Evolutionary conservation across 2,329 filamentous ascomycete genomes (phyloP).

Genomic region (Daldinia sp.): DNA sequence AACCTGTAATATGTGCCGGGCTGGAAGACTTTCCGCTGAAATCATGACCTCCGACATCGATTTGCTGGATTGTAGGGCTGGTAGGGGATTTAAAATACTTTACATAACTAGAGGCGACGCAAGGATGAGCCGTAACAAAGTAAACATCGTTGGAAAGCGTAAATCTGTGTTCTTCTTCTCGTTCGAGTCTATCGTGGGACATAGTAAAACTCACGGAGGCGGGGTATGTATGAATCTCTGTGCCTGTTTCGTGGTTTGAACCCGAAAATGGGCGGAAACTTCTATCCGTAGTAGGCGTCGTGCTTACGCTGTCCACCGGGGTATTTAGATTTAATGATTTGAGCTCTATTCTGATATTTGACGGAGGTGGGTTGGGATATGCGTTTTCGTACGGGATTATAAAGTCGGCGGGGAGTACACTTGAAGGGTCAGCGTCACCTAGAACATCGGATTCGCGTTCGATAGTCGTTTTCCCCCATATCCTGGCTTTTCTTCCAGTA

Average conservation of each 20-base stretch:
- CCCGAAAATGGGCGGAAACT: conserved; percentile 56
- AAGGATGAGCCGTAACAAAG: conserved; percentile 76
- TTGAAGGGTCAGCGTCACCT: conserved; percentile 66
- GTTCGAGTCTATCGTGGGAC: conserved; percentile 56
- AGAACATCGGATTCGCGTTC: conserved; percentile 72
- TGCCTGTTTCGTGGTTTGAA: conserved; percentile 46
- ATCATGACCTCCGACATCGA: conserved; percentile 63
- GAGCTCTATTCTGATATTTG: conserved; percentile 62
- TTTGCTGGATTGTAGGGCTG: conserved; percentile 70
- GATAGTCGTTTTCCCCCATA: conserved; percentile 71
- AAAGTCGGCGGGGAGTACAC: conserved; percentile 71
- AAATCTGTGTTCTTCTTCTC: conserved; percentile 57
- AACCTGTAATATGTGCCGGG: conserved; percentile 63
- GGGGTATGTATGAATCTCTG: conserved; percentile 55
- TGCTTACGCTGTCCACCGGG: conserved; percentile 58
- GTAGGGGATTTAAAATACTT: conserved; percentile 70
- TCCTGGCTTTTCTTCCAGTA: conserved; percentile 66
- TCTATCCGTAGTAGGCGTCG: conserved; percentile 59
- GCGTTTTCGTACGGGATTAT: conserved; percentile 69
- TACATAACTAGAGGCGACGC: conserved; percentile 68
- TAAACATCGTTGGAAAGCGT: conserved; percentile 69
- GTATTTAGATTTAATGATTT: conserved; percentile 63
- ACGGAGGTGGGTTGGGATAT: conserved; percentile 62
- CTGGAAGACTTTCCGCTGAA: conserved; percentile 59
- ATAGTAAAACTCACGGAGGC: conserved; percentile 58